Evolutionary conservation across 306 rosid genomes (phyloP).

Genomic region (Vachellia collinsii): DNA sequence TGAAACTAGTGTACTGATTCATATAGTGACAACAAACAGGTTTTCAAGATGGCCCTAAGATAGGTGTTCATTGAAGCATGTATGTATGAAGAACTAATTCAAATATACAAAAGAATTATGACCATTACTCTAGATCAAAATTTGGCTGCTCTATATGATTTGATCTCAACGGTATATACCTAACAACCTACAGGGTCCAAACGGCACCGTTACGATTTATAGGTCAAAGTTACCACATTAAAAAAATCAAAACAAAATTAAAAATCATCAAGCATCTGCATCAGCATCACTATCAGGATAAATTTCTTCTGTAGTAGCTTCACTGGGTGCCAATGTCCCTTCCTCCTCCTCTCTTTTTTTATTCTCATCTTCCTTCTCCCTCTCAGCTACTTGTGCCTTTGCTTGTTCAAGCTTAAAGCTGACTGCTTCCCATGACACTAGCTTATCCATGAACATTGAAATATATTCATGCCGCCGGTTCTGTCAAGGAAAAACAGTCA

Average conservation of each 20-base stretch:
- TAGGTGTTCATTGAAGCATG: background rate
- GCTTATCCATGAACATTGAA: constrained; percentile 71
- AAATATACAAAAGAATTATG: background rate
- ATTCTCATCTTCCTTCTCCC: constrained; percentile 53
- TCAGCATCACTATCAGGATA: constrained; percentile 48
- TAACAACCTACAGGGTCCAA: background rate
- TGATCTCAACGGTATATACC: constrained; percentile 25
- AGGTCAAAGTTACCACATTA: background rate
- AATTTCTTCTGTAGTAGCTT: constrained; percentile 40
- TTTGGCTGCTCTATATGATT: constrained; percentile 12
- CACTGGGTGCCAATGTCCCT: constrained; percentile 24
- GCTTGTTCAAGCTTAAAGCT: constrained; percentile 72
- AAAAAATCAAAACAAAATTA: background rate
- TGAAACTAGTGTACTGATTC: background rate
- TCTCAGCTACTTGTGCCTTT: constrained; percentile 58
- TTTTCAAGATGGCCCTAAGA: background rate
- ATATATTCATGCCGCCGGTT: constrained; percentile 69
- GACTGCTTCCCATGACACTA: constrained; percentile 86
- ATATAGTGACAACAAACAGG: background rate
- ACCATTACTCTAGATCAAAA: constrained; percentile 14
- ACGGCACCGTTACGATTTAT: constrained; percentile 19
- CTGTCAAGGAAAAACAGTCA: constrained; percentile 46
- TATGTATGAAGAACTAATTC: background rate
- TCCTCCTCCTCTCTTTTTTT: constrained; percentile 48
- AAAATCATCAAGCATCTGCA: constrained; percentile 42